These are phyloP conservation scores for Kalmusia sp. DNA, from an alignment of 2,329 filamentous ascomycete genomes.

Conservation along the genomic window DNA sequence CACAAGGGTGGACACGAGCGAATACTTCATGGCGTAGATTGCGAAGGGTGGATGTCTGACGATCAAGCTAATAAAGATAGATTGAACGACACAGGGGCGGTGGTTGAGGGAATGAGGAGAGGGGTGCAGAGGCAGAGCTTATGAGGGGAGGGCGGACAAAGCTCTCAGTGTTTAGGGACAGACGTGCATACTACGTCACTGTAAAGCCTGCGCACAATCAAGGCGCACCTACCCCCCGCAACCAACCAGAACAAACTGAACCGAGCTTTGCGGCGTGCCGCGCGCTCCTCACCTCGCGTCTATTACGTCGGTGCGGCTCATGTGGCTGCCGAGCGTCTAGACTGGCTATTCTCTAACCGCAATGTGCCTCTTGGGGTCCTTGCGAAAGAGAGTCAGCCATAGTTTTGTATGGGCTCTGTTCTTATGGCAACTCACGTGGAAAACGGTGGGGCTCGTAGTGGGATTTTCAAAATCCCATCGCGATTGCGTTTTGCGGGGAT, in stretches of 20 bases:
- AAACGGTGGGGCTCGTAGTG: too few species aligned
- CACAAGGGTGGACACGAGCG: slow-evolving; percentile 71
- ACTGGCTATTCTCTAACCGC: background rate
- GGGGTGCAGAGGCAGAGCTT: slow-evolving; percentile 19
- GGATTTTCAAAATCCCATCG: slow-evolving; percentile 36
- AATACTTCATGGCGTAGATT: slow-evolving; percentile 73
- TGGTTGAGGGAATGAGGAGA: slow-evolving; percentile 15
- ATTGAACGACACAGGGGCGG: slow-evolving; percentile 22
- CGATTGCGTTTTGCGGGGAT: slow-evolving; percentile 30
- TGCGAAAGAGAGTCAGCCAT: background rate
- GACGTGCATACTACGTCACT: too few species aligned
- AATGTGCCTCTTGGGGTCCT: background rate
- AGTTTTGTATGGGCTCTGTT: too few species aligned
- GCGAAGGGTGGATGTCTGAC: slow-evolving; percentile 12
- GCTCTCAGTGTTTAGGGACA: slow-evolving; percentile 29
- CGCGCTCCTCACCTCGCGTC: background rate
- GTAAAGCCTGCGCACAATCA: too few species aligned
- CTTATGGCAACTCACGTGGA: too few species aligned
- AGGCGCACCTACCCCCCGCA: slow-evolving; percentile 20
- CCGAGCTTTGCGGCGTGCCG: slow-evolving; percentile 9
- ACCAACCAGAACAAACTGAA: slow-evolving; percentile 24
- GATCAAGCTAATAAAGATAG: slow-evolving; percentile 31
- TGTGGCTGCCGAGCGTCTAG: background rate
- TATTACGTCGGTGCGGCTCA: slow-evolving; percentile 4
- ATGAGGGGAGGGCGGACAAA: slow-evolving; percentile 31